A percentile compares a stretch with the other conserved stretches of the same genome.
Conservation (phyloP, 176 grass and related monocot genomes). For the Triticum dicoccoides region DNA sequence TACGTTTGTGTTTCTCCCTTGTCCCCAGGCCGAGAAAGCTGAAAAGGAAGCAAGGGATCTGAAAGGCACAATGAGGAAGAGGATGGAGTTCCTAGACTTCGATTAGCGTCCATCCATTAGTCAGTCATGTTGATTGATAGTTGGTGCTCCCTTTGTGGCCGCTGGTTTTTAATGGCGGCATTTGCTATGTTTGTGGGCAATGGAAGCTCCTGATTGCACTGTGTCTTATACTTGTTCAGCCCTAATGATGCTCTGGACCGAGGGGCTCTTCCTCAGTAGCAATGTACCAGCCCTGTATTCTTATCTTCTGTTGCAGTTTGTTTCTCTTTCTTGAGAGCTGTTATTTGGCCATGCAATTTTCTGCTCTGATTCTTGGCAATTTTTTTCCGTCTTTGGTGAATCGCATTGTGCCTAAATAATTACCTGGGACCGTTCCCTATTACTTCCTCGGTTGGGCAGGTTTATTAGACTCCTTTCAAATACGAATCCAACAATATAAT, state of each 20-base stretch:
- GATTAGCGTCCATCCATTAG: slow-evolving; percentile 39
- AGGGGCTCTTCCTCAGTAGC: neutral
- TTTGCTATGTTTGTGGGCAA: slow-evolving; percentile 41
- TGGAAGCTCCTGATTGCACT: slow-evolving; percentile 14
- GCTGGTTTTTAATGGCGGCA: slow-evolving; percentile 46
- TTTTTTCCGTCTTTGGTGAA: neutral
- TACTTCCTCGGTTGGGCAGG: too few relatives aligned
- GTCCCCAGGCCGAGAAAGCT: slow-evolving; percentile 78
- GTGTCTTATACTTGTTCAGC: slow-evolving; percentile 20
- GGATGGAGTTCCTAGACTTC: slow-evolving; percentile 97
- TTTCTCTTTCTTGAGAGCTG: neutral
- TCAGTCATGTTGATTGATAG: slow-evolving; percentile 4
- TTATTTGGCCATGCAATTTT: neutral
- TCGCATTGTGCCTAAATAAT: neutral
- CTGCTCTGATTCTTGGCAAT: neutral
- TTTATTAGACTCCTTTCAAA: too few relatives aligned
- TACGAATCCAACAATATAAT: too few relatives aligned
- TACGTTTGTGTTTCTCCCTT: neutral
- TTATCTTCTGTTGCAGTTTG: neutral
- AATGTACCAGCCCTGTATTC: neutral
- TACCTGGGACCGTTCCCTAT: neutral
- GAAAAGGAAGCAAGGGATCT: slow-evolving; percentile 86
- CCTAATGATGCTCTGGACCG: slow-evolving; percentile 9
- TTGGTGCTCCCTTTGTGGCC: slow-evolving; percentile 26
- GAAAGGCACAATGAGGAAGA: slow-evolving; percentile 94